Percentiles rank a stretch among this genome's conserved stretches.
Evolutionary conservation across 176 grass and related monocot species (phyloP).

Genomic region (Carex kokanica): DNA sequence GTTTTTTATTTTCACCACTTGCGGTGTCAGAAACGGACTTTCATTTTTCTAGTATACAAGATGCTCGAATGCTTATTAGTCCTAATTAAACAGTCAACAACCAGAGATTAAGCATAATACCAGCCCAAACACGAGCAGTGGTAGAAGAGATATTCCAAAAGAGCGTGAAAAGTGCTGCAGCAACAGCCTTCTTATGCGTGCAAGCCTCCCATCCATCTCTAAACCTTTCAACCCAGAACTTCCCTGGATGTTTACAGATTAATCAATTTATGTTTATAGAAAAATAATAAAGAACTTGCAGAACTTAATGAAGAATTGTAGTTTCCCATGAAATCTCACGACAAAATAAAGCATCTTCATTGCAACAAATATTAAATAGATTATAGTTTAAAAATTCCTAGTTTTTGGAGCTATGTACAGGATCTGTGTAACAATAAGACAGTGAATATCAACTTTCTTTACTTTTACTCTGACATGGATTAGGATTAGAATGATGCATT

Average conservation of each 20-base stretch:
- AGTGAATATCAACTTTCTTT: background rate
- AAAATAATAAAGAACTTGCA: background rate
- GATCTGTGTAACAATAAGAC: background rate
- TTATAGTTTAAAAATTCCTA: background rate
- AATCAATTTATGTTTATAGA: constrained; percentile 2
- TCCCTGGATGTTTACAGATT: constrained; percentile 32
- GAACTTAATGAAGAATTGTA: background rate
- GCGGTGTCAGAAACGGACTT: background rate
- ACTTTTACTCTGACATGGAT: constrained; percentile 5
- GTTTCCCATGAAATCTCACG: background rate
- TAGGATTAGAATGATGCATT: constrained; percentile 7
- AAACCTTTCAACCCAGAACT: constrained; percentile 84
- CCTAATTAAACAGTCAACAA: background rate
- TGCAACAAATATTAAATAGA: background rate
- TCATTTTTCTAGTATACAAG: background rate
- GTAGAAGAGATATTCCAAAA: constrained; percentile 87
- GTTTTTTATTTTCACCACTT: background rate
- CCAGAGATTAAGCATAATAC: constrained; percentile 28
- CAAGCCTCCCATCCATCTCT: constrained; percentile 92
- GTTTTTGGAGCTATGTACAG: background rate
- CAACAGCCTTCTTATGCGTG: constrained; percentile 87
- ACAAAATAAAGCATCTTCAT: background rate
- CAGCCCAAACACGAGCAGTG: constrained; percentile 79
- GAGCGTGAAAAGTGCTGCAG: constrained; percentile 63
- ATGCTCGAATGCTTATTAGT: background rate